These are phyloP conservation scores for Eimeria brunetti DNA, from an alignment of 169 alveolate genomes.

Conservation along the genomic window DNA sequence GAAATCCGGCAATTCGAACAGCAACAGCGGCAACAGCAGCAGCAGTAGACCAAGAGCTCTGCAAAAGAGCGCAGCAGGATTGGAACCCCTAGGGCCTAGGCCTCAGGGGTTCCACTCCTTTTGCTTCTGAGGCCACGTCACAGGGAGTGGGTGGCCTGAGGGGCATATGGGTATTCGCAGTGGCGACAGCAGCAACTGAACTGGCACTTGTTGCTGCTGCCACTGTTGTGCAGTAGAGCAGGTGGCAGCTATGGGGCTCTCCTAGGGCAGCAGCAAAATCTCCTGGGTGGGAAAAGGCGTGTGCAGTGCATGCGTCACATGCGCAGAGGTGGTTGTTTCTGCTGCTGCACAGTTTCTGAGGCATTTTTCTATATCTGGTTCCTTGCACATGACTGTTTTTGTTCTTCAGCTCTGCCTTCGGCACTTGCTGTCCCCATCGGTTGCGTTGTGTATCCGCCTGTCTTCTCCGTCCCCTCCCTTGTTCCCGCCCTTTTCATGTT, in stretches of 20 bases:
- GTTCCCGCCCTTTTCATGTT: background rate
- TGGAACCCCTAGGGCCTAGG: background rate
- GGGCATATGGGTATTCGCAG: background rate
- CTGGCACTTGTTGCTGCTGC: background rate
- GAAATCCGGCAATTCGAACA: slow-evolving; percentile 56
- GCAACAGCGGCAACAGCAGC: background rate
- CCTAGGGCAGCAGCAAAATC: background rate
- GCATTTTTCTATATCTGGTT: background rate
- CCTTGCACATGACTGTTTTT: background rate
- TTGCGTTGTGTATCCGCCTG: background rate
- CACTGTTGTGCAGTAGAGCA: background rate
- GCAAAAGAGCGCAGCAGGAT: background rate
- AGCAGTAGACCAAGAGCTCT: background rate
- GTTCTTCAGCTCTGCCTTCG: background rate
- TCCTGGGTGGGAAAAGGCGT: background rate
- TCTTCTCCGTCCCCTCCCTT: background rate
- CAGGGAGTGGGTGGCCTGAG: too few relatives aligned
- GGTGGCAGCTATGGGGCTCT: background rate
- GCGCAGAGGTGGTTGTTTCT: background rate
- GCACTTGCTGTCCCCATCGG: background rate
- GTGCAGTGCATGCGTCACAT: background rate
- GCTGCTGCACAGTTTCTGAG: background rate
- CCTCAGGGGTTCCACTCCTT: background rate
- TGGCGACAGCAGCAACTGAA: background rate
- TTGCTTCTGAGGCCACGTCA: background rate